These are phyloP conservation scores for Hordeum marinum DNA, from an alignment of 176 grass and related monocot genomes.

Conservation along the genomic window DNA sequence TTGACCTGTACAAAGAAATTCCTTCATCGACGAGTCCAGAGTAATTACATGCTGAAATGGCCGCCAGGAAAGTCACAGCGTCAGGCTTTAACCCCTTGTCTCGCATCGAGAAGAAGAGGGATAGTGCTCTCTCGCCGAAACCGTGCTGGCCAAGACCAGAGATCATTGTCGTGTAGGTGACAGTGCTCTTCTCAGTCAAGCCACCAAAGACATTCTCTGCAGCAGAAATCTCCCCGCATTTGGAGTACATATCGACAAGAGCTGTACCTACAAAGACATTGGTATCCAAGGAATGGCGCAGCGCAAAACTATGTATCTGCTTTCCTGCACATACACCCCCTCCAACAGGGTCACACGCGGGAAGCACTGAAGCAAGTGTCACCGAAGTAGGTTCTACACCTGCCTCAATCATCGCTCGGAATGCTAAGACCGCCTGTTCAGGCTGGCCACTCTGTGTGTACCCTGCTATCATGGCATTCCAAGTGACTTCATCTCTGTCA, in stretches of 20 bases:
- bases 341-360: conserved; percentile 59
- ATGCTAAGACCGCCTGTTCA: conserved; percentile 49
- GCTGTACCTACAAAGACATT: conserved; percentile 79
- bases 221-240: conserved; percentile 60
- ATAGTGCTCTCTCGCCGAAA: conserved; percentile 52
- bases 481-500: conserved; percentile 74
- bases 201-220: conserved; percentile 65
- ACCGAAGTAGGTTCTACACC: conserved; percentile 63
- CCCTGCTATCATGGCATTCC: conserved; percentile 94
- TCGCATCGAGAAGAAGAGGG: conserved; percentile 70
- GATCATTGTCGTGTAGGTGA: conserved; percentile 80
- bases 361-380: conserved; percentile 70
- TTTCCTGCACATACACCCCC: conserved; percentile 48
- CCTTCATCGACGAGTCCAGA: conserved; percentile 75
- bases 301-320: conserved; percentile 76
- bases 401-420: conserved; percentile 64
- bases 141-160: conserved; percentile 81
- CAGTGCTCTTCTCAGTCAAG: conserved; percentile 68
- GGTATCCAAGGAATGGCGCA: conserved; percentile 44
- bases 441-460: conserved; percentile 58
- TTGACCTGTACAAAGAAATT: conserved; percentile 63
- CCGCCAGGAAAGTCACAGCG: conserved; percentile 61
- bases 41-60: conserved; percentile 73
- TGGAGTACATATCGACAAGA: conserved; percentile 86
- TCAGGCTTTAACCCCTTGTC: conserved; percentile 55